A percentile compares a stretch with the other conserved stretches of the same genome.
Conservation (phyloP, 2,329 filamentous ascomycete genomes). For the Cladobotryum protrusum region DNA sequence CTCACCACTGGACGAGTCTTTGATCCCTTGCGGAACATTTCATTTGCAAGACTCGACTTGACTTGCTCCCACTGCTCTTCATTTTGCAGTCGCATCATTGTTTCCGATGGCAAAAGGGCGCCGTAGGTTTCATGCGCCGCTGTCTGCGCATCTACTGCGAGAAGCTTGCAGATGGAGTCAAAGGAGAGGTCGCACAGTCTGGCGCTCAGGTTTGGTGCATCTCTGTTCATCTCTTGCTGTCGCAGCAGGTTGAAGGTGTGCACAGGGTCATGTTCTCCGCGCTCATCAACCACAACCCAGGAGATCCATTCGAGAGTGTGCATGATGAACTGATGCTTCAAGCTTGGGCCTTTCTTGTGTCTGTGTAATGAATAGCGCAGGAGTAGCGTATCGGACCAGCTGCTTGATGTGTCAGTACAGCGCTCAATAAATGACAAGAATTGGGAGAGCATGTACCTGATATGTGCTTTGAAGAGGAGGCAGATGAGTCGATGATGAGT, state of each 20-base stretch:
- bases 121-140: neutral
- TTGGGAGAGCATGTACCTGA: too few relatives aligned
- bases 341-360: too few relatives aligned
- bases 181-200: neutral
- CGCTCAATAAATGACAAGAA: too few relatives aligned
- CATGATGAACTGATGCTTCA: neutral
- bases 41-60: neutral
- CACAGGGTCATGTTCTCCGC: neutral
- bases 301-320: neutral
- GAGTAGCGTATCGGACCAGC: too few relatives aligned
- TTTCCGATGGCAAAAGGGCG: neutral
- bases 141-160: neutral
- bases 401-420: too few relatives aligned
- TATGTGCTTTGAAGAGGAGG: too few relatives aligned
- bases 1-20: neutral
- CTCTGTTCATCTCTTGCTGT: neutral
- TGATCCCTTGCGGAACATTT: neutral
- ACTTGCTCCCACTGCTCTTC: neutral
- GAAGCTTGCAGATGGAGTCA: neutral
- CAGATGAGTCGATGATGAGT: too few relatives aligned
- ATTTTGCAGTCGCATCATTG: neutral
- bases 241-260: neutral
- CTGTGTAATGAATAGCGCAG: too few relatives aligned
- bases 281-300: neutral
- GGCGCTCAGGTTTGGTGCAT: neutral